These are phyloP conservation scores for Microdochium paspali DNA, from an alignment of 2,329 filamentous ascomycete genomes.

Conservation along the genomic window DNA sequence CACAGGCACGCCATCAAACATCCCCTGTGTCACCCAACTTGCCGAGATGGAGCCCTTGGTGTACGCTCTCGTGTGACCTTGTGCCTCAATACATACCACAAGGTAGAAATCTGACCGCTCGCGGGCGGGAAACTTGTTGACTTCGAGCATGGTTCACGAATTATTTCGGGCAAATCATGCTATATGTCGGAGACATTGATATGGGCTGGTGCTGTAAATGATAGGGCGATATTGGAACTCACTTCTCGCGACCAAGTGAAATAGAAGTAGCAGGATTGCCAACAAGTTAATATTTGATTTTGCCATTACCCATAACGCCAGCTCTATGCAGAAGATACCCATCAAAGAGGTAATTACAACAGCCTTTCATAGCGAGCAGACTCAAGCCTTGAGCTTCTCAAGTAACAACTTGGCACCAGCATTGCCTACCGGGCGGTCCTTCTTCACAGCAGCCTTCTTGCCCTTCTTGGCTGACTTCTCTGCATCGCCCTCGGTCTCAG, in stretches of 20 bases:
- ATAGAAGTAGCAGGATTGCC: neutral
- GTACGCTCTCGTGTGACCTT: neutral
- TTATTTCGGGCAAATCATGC: too few relatives aligned
- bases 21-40: neutral
- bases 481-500: constrained; percentile 35
- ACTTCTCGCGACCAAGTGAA: neutral
- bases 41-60: neutral
- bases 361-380: neutral
- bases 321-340: neutral
- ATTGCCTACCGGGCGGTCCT: constrained; percentile 43
- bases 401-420: constrained; percentile 52
- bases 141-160: too few relatives aligned
- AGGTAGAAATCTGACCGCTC: neutral
- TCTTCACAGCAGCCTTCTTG: constrained; percentile 29
- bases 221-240: neutral
- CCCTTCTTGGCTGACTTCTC: constrained; percentile 26
- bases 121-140: neutral
- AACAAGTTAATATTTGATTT: neutral
- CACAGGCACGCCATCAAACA: neutral
- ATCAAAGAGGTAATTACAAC: neutral
- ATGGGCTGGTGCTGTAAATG: neutral
- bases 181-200: too few relatives aligned
- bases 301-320: neutral
- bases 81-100: too few relatives aligned
- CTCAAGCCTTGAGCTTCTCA: constrained; percentile 37